Evolutionary conservation across 352 stramenopile genomes (phyloP).

Genomic region (Pythium aquatile): DNA sequence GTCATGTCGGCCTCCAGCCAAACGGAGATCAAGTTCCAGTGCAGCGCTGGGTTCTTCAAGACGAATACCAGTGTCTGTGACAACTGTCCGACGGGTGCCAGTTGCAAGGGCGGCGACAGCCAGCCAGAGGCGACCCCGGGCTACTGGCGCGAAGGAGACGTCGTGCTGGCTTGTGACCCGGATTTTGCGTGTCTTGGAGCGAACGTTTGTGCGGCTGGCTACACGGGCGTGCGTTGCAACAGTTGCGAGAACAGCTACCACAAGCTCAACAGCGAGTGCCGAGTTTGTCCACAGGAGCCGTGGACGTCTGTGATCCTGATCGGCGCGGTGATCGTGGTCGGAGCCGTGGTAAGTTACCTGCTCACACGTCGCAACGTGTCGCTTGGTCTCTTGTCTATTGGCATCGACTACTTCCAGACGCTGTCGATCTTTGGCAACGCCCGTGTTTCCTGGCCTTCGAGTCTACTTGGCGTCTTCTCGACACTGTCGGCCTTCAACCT

Average conservation of each 20-base stretch:
- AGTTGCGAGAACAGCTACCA: slow-evolving; percentile 47
- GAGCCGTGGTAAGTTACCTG: slow-evolving; percentile 51
- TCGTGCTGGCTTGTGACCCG: slow-evolving; percentile 54
- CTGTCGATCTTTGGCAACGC: slow-evolving; percentile 78
- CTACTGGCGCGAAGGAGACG: slow-evolving; percentile 56
- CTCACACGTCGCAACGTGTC: slow-evolving; percentile 63
- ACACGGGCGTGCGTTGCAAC: slow-evolving; percentile 47
- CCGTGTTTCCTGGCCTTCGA: slow-evolving; percentile 61
- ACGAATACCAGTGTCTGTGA: slow-evolving; percentile 46
- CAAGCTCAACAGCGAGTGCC: slow-evolving; percentile 65
- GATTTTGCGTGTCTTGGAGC: slow-evolving; percentile 53
- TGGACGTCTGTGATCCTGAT: slow-evolving; percentile 56
- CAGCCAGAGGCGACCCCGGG: slow-evolving; percentile 43
- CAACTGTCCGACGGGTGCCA: slow-evolving; percentile 45
- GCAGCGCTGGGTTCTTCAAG: slow-evolving; percentile 54
- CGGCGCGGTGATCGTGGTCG: slow-evolving; percentile 46
- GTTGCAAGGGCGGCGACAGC: slow-evolving; percentile 48
- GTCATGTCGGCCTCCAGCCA: slow-evolving; percentile 53
- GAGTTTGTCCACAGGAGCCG: slow-evolving; percentile 48
- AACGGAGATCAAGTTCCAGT: slow-evolving; percentile 65
- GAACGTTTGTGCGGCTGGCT: slow-evolving; percentile 47
- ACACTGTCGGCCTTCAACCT: slow-evolving; percentile 80
- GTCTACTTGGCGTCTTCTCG: slow-evolving; percentile 61
- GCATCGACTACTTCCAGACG: slow-evolving; percentile 87
- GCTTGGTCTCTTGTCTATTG: slow-evolving; percentile 72